Percentiles rank a stretch among this genome's conserved stretches.
Evolutionary conservation across 2,329 filamentous ascomycete genomes (phyloP).

Genomic region (Salinomyces thailandicus): DNA sequence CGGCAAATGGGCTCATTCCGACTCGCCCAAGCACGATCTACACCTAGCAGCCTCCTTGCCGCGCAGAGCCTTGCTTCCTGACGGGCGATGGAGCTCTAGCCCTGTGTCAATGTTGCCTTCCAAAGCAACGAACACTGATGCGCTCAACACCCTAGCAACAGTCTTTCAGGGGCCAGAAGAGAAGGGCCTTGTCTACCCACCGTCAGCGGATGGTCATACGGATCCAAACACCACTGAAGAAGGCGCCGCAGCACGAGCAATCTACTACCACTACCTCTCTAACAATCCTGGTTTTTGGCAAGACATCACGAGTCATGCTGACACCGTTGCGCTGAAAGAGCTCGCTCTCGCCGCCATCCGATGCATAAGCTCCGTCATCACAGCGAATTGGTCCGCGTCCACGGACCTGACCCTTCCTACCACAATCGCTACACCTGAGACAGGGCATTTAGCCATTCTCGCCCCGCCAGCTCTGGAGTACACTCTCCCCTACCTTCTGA

Average conservation of each 20-base stretch:
- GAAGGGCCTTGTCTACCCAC: constrained; percentile 28
- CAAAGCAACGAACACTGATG: constrained; percentile 43
- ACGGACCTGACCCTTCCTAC: constrained; percentile 30
- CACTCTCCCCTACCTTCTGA: constrained; percentile 47
- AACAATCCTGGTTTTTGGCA: constrained; percentile 43
- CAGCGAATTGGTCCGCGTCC: constrained; percentile 41
- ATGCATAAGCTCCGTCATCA: constrained; percentile 43
- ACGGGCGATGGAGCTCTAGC: constrained; percentile 25
- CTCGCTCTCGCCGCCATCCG: constrained; percentile 45
- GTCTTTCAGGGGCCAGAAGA: constrained; percentile 45
- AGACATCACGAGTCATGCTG: constrained; percentile 43
- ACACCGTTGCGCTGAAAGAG: constrained; percentile 47
- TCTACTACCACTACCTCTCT: constrained; percentile 45
- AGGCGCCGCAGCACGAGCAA: constrained; percentile 42
- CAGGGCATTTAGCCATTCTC: constrained; percentile 43
- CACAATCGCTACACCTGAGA: constrained; percentile 22
- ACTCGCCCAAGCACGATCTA: constrained; percentile 46
- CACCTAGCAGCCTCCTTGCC: constrained; percentile 49
- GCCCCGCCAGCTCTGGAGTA: constrained; percentile 40
- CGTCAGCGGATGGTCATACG: constrained; percentile 8
- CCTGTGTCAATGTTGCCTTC: constrained; percentile 43
- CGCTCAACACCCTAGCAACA: constrained; percentile 43
- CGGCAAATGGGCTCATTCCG: constrained; percentile 42
- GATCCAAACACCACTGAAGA: constrained; percentile 32
- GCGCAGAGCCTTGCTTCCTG: constrained; percentile 41